Conservation (phyloP, 2,329 filamentous ascomycete genomes). For the Exophiala sideris region DNA sequence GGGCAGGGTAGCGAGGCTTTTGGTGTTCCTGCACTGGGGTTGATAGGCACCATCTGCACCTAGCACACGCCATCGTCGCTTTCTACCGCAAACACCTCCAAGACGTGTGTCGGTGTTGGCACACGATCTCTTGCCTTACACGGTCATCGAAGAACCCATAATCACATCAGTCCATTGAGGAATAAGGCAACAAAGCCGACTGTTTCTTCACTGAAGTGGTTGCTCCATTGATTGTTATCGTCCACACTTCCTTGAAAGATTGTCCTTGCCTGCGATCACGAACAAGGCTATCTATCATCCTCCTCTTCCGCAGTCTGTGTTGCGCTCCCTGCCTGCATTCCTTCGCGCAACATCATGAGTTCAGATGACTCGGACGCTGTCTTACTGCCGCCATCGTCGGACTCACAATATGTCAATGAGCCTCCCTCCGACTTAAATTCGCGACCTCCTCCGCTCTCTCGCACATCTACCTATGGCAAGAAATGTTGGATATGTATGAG, state of each 20-base stretch:
- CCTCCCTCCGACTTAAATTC: conserved; percentile 5
- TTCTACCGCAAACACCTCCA: too few relatives aligned
- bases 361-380: conserved; percentile 31
- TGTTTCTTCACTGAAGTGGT: too few relatives aligned
- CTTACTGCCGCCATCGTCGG: conserved; percentile 17
- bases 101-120: neutral
- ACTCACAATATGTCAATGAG: neutral
- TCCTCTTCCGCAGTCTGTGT: neutral
- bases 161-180: too few relatives aligned
- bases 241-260: too few relatives aligned
- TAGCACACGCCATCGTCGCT: too few relatives aligned
- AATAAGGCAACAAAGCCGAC: too few relatives aligned
- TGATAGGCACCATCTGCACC: too few relatives aligned
- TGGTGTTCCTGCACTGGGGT: too few relatives aligned
- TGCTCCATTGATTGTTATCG: too few relatives aligned
- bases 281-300: neutral
- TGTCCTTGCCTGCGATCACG: too few relatives aligned
- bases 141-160: neutral
- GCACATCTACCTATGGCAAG: conserved; percentile 37
- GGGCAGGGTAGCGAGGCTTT: too few relatives aligned
- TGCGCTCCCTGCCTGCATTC: neutral
- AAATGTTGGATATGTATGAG: conserved; percentile 70
- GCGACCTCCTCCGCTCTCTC: conserved; percentile 17
- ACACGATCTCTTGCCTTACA: conserved; percentile 2
- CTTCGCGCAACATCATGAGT: conserved; percentile 15